phyloP scores from a whole-genome alignment of 306 rosid species.

The Malus fusca region DNA sequence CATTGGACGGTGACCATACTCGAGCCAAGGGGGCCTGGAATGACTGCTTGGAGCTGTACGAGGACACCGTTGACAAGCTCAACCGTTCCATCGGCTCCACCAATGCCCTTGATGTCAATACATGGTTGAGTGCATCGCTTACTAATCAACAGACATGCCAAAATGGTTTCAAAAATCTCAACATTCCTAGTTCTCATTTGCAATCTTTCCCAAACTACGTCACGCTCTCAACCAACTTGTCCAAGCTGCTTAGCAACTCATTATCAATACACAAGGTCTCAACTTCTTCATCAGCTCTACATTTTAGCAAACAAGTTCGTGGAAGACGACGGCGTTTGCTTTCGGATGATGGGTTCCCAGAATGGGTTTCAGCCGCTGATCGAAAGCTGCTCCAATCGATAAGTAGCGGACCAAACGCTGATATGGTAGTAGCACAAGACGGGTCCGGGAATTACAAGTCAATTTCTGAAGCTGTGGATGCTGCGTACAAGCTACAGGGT shows the following conservation, averaged over 20 bases:
- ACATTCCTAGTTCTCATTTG: slow-evolving; percentile 22
- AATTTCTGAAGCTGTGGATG: slow-evolving; percentile 50
- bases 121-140: slow-evolving; percentile 73
- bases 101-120: slow-evolving; percentile 32
- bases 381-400: slow-evolving; percentile 38
- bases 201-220: slow-evolving; percentile 27
- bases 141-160: slow-evolving; percentile 71
- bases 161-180: slow-evolving; percentile 55
- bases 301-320: slow-evolving; percentile 15
- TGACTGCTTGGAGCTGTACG: slow-evolving; percentile 69
- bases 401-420: slow-evolving; percentile 16
- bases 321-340: slow-evolving; percentile 33
- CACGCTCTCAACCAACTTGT: slow-evolving; percentile 43
- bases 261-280: slow-evolving; percentile 40
- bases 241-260: slow-evolving; percentile 66
- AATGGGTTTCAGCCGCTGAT: slow-evolving; percentile 49
- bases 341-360: slow-evolving; percentile 28
- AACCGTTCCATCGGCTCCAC: slow-evolving; percentile 38
- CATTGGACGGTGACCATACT: slow-evolving; percentile 10
- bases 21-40: slow-evolving; percentile 48
- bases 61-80: slow-evolving; percentile 51
- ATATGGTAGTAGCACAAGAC: slow-evolving; percentile 63
- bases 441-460: slow-evolving; percentile 56
- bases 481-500: slow-evolving; percentile 9
- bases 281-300: background rate